Evolutionary conservation across 306 rosid species (phyloP).

Genomic region (cucumber (Cucumis sativus)): DNA sequence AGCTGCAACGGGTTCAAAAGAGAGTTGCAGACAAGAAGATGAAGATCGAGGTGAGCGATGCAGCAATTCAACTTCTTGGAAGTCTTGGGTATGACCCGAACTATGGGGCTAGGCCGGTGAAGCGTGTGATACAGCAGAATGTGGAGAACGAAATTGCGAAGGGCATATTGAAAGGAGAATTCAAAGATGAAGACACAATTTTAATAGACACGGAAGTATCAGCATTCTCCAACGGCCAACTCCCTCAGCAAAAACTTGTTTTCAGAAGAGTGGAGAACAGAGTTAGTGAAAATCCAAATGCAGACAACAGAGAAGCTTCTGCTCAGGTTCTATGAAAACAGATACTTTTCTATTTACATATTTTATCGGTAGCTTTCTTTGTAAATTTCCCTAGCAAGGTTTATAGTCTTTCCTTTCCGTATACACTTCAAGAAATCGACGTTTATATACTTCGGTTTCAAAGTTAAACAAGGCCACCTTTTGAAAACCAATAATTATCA

Average conservation of each 20-base stretch:
- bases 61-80: constrained; percentile 78
- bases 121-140: constrained; percentile 87
- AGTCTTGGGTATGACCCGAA: constrained; percentile 87
- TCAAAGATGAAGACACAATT: constrained; percentile 67
- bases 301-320: constrained; percentile 29
- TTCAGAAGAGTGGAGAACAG: constrained; percentile 36
- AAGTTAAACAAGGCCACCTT: too few relatives aligned
- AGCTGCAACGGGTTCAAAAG: constrained; percentile 87
- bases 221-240: constrained; percentile 66
- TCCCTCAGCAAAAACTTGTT: constrained; percentile 65
- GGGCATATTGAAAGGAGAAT: constrained; percentile 89
- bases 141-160: constrained; percentile 91
- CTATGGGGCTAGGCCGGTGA: constrained; percentile 96
- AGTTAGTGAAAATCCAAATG: constrained; percentile 21
- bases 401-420: neutral
- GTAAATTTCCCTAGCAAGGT: neutral
- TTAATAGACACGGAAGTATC: constrained; percentile 72
- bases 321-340: constrained; percentile 26
- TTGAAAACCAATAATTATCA: too few relatives aligned
- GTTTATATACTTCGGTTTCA: too few relatives aligned
- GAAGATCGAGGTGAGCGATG: constrained; percentile 58
- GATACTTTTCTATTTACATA: neutral
- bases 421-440: too few relatives aligned
- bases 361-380: neutral
- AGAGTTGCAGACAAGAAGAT: constrained; percentile 84